Evolutionary conservation across 208 protist species (phyloP).

Genomic region (Acanthamoeba triangularis): DNA sequence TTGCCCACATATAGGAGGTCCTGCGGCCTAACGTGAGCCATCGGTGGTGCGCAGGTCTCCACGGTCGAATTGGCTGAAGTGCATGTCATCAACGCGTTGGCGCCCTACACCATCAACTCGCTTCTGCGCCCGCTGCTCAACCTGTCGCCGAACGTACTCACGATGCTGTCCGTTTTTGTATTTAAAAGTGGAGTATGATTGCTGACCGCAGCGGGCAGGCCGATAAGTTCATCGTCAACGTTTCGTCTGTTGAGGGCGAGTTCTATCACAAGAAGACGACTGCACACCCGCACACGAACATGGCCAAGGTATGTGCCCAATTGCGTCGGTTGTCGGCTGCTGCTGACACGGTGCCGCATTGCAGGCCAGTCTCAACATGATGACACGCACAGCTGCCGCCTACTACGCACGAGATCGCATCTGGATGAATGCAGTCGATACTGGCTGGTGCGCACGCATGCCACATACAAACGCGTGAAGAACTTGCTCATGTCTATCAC

Average conservation of each 20-base stretch:
- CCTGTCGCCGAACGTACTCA: background rate
- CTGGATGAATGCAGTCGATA: constrained; percentile 99
- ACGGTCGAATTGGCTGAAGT: constrained; percentile 19
- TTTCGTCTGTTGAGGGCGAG: constrained; percentile 96
- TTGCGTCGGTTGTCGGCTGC: background rate
- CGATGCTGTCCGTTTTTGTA: constrained; percentile 81
- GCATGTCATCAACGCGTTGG: constrained; percentile 97
- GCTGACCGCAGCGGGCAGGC: background rate
- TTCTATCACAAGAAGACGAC: constrained; percentile 90
- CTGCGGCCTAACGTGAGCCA: background rate
- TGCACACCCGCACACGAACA: constrained; percentile 98
- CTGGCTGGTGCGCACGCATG: constrained; percentile 95
- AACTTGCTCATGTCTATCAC: background rate
- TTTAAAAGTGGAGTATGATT: constrained; percentile 77
- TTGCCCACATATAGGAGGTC: background rate
- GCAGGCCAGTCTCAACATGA: constrained; percentile 99
- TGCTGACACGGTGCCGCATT: background rate
- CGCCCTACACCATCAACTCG: constrained; percentile 97
- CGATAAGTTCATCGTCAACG: constrained; percentile 96
- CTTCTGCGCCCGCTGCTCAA: constrained; percentile 86
- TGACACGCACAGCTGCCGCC: constrained; percentile 96
- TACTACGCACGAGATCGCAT: constrained; percentile 96
- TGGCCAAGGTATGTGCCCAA: constrained; percentile 95
- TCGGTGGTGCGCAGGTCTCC: background rate
- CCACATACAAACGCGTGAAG: background rate